These are phyloP conservation scores for Steccherinum ochraceum DNA, from an alignment of 768 basidiomycete genomes.

Conservation along the genomic window DNA sequence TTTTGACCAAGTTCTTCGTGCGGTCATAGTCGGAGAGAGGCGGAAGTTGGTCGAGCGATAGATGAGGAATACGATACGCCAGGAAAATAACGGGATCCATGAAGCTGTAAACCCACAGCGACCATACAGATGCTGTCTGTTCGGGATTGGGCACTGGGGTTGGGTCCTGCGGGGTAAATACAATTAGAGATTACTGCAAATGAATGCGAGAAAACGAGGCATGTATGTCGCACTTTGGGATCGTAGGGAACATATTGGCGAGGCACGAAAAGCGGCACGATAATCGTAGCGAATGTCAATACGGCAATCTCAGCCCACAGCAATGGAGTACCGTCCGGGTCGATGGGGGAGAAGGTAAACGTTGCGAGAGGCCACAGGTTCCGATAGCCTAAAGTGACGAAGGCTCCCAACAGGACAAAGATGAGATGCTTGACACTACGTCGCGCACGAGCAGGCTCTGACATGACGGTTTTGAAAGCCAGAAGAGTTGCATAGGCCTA, in stretches of 20 bases:
- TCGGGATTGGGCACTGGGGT: slow-evolving; percentile 16
- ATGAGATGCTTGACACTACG: slow-evolving; percentile 38
- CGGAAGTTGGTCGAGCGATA: slow-evolving; percentile 36
- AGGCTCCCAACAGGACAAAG: slow-evolving; percentile 38
- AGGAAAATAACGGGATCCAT: slow-evolving; percentile 42
- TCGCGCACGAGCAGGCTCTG: slow-evolving; percentile 16
- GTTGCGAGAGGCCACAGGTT: slow-evolving; percentile 58
- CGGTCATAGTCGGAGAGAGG: slow-evolving; percentile 39
- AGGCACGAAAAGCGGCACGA: slow-evolving; percentile 50
- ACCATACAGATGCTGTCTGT: slow-evolving; percentile 18
- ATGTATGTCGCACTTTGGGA: slow-evolving; percentile 33
- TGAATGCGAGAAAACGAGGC: no score
- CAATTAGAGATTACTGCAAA: neutral
- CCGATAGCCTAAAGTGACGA: slow-evolving; percentile 45
- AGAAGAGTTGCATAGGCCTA: slow-evolving; percentile 31
- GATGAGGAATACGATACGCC: slow-evolving; percentile 33
- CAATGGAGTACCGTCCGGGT: slow-evolving; percentile 33
- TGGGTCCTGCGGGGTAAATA: slow-evolving; percentile 10
- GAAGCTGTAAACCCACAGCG: slow-evolving; percentile 38
- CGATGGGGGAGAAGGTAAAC: slow-evolving; percentile 38
- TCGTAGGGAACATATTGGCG: slow-evolving; percentile 51
- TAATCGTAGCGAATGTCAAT: slow-evolving; percentile 33
- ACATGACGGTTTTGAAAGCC: slow-evolving; percentile 22
- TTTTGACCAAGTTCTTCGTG: slow-evolving; percentile 24
- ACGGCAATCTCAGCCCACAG: slow-evolving; percentile 47